Evolutionary conservation across 345 rosid species (phyloP), one percentile per base, ranked within the genome.

Genomic region (Arabis hirsuta): DNA sequence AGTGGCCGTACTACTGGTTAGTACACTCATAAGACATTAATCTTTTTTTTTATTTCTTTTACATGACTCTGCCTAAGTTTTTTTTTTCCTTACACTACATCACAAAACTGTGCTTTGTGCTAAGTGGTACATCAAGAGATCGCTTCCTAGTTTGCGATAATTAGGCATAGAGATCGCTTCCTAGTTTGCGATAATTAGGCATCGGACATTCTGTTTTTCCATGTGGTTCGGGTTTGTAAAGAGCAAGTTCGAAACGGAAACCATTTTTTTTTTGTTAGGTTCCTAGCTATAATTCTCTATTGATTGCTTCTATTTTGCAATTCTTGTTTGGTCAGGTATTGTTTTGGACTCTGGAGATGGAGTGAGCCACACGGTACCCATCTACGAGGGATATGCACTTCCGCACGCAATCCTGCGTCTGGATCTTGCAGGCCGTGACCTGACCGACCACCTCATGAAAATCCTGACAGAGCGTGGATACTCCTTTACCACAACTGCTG

Each of bases 1-100:
- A 87, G 91, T 80, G 87, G 91, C 69, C 89, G 89, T 71, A 87
- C 91, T 58, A 87, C 87, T 65, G 87, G 88, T 83, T 45, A 78
- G 84, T 62, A 55, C 59, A 55, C 29, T 78, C 32, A 68, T 45
- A 22, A 22, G 24, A 22, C 24, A n/a, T n/a, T n/a, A 22, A 22
- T 2, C 24, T 3, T 29, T 29, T 29, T 29, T 3, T 29, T 29
- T 3, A 29, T 29, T 29, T 29, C 5, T 29, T 29, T 3, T 3
- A 22, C 24, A 22, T 22, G 24, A 22, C 24, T 22, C 24, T 22
- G 1, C 24, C 24, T 22, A 22, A 22, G 24, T 22, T 22, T 1
- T 2, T 22, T 1, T 2, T 22, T 22, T 22, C 24, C 24, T 22
- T 22, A 22, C 24, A 22, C 24, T 22, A 1, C 24, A 22, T 22